phyloP scores from a whole-genome alignment of 345 rosid genomes.

The Kernera saxatilis region DNA sequence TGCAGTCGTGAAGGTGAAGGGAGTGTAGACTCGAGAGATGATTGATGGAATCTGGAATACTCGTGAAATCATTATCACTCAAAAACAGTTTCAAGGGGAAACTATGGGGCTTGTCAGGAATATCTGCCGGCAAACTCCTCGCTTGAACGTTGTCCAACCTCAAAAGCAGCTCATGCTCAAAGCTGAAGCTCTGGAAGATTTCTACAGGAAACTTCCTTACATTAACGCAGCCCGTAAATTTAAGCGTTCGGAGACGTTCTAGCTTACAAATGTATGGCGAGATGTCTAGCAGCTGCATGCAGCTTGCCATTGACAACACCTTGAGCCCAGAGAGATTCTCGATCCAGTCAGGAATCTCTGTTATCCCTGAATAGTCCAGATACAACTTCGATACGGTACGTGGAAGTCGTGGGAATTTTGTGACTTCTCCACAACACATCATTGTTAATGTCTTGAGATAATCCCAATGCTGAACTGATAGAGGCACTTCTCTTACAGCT shows the following conservation, averaged over 20 bases:
- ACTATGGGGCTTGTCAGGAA: too few relatives aligned
- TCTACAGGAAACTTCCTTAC: not conserved
- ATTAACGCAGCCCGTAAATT: not conserved
- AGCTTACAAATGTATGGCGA: not conserved
- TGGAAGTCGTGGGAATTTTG: not conserved
- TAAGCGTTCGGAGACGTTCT: not conserved
- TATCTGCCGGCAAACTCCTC: too few relatives aligned
- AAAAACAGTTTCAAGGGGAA: too few relatives aligned
- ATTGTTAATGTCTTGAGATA: not conserved
- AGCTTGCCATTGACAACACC: not conserved
- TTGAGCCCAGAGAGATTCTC: not conserved
- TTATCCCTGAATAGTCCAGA: not conserved
- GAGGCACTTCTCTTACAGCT: not conserved
- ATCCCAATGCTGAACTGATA: not conserved
- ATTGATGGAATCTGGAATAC: too few relatives aligned
- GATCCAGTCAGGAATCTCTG: not conserved
- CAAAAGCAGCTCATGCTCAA: too few relatives aligned
- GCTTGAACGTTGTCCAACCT: too few relatives aligned
- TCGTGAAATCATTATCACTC: too few relatives aligned
- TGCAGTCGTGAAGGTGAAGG: not conserved
- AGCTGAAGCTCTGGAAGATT: too few relatives aligned
- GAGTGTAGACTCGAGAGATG: not conserved
- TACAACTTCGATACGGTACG: not conserved
- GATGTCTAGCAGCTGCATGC: not conserved
- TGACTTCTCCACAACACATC: not conserved